These are phyloP conservation scores for Ophiostoma sp. DNA, from an alignment of 2,329 filamentous ascomycete species.

Conservation along the genomic window DNA sequence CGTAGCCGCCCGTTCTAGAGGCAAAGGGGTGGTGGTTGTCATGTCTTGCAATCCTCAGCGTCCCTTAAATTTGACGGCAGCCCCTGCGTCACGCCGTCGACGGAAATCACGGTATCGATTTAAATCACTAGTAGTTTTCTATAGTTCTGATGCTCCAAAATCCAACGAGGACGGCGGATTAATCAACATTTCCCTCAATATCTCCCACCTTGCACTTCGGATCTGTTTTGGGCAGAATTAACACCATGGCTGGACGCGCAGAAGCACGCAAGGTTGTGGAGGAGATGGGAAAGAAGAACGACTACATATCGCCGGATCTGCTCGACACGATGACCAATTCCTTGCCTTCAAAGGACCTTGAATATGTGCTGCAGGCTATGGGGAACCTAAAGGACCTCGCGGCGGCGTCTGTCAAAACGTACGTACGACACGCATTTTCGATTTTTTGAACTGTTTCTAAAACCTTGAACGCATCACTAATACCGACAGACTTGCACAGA, in stretches of 20 bases:
- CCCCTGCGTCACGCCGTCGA: no score
- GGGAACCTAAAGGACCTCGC: neutral
- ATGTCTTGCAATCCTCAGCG: no score
- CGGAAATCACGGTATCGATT: no score
- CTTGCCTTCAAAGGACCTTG: neutral
- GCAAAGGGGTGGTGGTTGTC: no score
- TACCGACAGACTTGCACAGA: constrained; percentile 36
- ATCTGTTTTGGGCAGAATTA: neutral
- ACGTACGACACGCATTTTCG: neutral
- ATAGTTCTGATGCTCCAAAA: no score
- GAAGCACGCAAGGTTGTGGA: constrained; percentile 9
- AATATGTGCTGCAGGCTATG: neutral
- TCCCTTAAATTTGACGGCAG: no score
- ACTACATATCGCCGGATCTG: neutral
- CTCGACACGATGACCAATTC: neutral
- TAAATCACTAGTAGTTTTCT: no score
- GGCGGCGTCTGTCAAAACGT: neutral
- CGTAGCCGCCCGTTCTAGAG: no score
- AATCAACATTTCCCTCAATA: no score
- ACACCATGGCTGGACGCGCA: constrained; percentile 15
- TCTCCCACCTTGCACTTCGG: no score
- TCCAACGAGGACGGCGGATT: no score
- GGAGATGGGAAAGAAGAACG: neutral
- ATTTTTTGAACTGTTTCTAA: neutral
- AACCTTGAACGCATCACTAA: neutral